phyloP scores from a whole-genome alignment of 371 early-diverging fungal species.

The Rhizopus sp. region DNA sequence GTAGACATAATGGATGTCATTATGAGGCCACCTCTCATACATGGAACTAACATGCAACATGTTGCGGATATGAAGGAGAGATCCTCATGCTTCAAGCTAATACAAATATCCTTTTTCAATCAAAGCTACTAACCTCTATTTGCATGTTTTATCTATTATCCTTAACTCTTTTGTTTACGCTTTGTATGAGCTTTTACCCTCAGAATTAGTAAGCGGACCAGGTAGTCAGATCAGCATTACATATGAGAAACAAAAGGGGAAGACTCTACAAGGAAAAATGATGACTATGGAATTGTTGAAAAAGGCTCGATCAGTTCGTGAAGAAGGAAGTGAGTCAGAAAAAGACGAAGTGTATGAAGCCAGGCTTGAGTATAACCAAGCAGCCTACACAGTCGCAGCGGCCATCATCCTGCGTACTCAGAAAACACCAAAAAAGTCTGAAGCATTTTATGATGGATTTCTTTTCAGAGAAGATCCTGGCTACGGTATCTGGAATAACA shows the following conservation, averaged over 20 bases:
- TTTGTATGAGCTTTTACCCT: conserved; percentile 11
- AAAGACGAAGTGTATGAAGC: neutral
- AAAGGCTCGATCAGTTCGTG: conserved; percentile 13
- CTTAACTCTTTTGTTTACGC: conserved; percentile 10
- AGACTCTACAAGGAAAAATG: conserved; percentile 21
- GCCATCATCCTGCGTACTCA: conserved; percentile 61
- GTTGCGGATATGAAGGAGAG: conserved; percentile 49
- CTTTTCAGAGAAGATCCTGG: conserved; percentile 46
- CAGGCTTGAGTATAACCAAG: conserved; percentile 49
- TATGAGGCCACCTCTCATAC: conserved; percentile 26
- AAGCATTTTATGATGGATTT: conserved; percentile 48
- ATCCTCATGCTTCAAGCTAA: conserved; percentile 44
- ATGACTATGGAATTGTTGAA: conserved; percentile 31
- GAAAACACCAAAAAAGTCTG: conserved; percentile 15
- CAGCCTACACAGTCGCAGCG: conserved; percentile 63
- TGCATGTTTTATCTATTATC: conserved; percentile 7
- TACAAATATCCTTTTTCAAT: conserved; percentile 50
- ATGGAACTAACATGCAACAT: conserved; percentile 33
- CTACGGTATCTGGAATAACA: conserved; percentile 54
- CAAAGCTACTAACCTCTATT: neutral
- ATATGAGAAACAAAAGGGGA: conserved; percentile 22
- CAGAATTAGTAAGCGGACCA: conserved; percentile 36
- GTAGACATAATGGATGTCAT: conserved; percentile 49
- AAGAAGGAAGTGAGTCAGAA: neutral
- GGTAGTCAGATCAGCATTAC: conserved; percentile 31